These are phyloP conservation scores for Pichia norvegensis DNA, from an alignment of 1,139 yeast species.

Conservation along the genomic window DNA sequence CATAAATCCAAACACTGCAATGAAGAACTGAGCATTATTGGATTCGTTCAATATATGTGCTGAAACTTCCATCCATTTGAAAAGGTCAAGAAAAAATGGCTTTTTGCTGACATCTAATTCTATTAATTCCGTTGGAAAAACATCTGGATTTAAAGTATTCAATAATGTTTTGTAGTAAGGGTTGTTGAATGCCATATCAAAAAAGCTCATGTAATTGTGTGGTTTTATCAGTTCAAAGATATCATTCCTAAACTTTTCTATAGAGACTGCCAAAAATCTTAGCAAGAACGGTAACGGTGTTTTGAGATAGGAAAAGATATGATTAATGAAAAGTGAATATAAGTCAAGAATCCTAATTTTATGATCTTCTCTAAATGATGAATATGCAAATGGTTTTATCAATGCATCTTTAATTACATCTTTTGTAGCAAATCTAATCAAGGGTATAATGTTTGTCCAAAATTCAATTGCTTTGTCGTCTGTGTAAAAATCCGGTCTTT, in stretches of 20 bases:
- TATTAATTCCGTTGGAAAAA: not conserved
- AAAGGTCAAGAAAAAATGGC: conserved; percentile 29
- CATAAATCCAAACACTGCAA: conserved; percentile 35
- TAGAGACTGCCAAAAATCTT: conserved; percentile 37
- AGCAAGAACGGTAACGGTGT: conserved; percentile 50
- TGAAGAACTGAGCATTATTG: conserved; percentile 37
- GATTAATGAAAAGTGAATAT: conserved; percentile 40
- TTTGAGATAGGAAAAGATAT: conserved; percentile 41
- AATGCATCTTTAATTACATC: conserved; percentile 36
- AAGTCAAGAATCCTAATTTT: conserved; percentile 37
- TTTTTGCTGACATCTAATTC: conserved; percentile 12
- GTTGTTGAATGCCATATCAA: conserved; percentile 45
- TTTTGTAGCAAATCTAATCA: conserved; percentile 36
- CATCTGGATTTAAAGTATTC: conserved; percentile 11
- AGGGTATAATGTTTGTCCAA: conserved; percentile 42
- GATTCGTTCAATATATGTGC: conserved; percentile 33
- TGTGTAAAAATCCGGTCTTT: conserved; percentile 41
- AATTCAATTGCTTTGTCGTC: conserved; percentile 39
- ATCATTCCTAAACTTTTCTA: conserved; percentile 32
- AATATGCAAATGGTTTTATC: conserved; percentile 17
- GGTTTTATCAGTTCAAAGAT: conserved; percentile 52
- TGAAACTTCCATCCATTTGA: conserved; percentile 38
- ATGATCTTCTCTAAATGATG: conserved; percentile 13
- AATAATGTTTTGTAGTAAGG: conserved; percentile 31
- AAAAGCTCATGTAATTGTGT: conserved; percentile 41